A percentile compares a stretch with the other conserved stretches of the same genome.
These are phyloP conservation scores for Paratrimastix pyriformis DNA, from an alignment of 78 protist genomes.

Conservation along the genomic window DNA sequence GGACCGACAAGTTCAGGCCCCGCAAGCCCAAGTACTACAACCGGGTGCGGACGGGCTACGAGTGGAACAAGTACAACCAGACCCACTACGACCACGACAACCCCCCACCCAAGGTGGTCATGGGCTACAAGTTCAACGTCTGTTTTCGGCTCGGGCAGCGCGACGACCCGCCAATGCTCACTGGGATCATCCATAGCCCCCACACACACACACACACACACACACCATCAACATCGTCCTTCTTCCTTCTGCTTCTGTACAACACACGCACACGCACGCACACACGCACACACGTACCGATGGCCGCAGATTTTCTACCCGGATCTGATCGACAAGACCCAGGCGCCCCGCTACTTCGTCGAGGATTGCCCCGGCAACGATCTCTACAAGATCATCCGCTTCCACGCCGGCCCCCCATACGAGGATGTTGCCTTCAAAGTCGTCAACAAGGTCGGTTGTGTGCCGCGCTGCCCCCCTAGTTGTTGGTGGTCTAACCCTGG, in stretches of 20 bases:
- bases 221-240: too few species aligned
- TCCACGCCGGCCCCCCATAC: constrained; percentile 95
- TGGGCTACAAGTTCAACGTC: constrained; percentile 91
- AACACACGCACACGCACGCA: too few species aligned
- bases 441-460: constrained; percentile 40
- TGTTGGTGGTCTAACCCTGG: too few species aligned
- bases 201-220: too few species aligned
- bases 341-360: constrained; percentile 54
- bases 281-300: too few species aligned
- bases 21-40: constrained; percentile 88
- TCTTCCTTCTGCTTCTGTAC: too few species aligned
- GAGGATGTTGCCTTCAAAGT: constrained; percentile 89
- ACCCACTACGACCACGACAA: constrained; percentile 92
- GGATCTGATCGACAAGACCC: constrained; percentile 73
- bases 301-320: constrained; percentile 93
- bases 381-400: constrained; percentile 50
- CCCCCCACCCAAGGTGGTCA: constrained; percentile 96
- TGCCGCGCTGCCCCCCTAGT: too few species aligned
- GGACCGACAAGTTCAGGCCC: constrained; percentile 82
- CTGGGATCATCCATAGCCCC: too few species aligned
- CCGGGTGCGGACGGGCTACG: constrained; percentile 85
- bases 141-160: too few species aligned
- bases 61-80: constrained; percentile 86
- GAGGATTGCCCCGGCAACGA: neutral
- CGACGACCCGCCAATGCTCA: too few species aligned